Evolutionary conservation across 441 rosid species (phyloP).

Genomic region (Pelargonium hybrid): DNA sequence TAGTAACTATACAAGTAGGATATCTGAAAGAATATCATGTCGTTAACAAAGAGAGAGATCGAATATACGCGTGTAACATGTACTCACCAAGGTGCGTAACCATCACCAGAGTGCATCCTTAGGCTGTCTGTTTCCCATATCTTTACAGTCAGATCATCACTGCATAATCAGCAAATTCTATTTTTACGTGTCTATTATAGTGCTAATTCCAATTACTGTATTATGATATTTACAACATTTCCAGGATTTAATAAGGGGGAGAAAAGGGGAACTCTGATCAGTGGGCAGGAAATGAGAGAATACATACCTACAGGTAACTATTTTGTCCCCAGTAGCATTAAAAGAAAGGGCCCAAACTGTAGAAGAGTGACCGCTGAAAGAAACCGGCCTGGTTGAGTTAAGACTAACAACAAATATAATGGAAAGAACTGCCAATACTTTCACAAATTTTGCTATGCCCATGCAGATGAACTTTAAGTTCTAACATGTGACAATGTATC

Average conservation of each 20-base stretch:
- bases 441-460: not conserved
- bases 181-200: not conserved
- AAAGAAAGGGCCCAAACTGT: conserved; percentile 82
- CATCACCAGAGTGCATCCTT: conserved; percentile 54
- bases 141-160: conserved; percentile 26
- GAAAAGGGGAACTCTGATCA: no score
- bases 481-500: conserved; percentile 8
- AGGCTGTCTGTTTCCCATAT: conserved; percentile 24
- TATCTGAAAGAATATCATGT: not conserved
- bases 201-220: not conserved
- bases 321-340: conserved; percentile 67
- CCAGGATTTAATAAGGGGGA: no score
- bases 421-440: not conserved
- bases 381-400: conserved; percentile 1
- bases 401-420: not conserved
- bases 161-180: conserved; percentile 29
- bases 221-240: not conserved
- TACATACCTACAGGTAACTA: conserved; percentile 81
- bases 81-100: conserved; percentile 70
- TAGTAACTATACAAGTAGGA: not conserved
- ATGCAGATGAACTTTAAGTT: conserved; percentile 8
- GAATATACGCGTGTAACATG: conserved; percentile 8
- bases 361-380: conserved; percentile 68
- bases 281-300: not conserved
- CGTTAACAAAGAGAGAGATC: conserved; percentile 13